A percentile compares a stretch with the other conserved stretches of the same genome.
Evolutionary conservation across 352 stramenopile genomes (phyloP).

Genomic region (Phytopythium cucurbitacearum): DNA sequence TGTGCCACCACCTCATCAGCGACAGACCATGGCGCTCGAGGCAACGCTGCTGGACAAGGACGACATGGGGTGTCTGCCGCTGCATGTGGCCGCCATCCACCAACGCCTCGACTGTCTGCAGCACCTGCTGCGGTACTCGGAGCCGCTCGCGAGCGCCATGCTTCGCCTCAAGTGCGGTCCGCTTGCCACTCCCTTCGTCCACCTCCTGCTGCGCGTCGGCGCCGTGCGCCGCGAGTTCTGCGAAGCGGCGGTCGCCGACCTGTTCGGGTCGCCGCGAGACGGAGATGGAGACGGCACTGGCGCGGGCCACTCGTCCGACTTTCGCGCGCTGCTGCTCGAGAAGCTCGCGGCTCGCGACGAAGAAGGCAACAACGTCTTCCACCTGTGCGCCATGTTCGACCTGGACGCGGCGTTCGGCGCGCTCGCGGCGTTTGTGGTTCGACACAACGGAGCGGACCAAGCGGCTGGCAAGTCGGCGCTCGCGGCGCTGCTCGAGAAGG

Average conservation of each 20-base stretch:
- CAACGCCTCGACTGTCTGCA: slow-evolving; percentile 32
- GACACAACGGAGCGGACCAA: slow-evolving; percentile 14
- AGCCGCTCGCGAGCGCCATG: slow-evolving; percentile 62
- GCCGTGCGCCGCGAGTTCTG: slow-evolving; percentile 52
- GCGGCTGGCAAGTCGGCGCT: slow-evolving; percentile 15
- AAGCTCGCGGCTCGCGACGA: slow-evolving; percentile 55
- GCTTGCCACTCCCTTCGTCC: slow-evolving; percentile 59
- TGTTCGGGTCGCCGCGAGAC: slow-evolving; percentile 16
- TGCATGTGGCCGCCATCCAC: slow-evolving; percentile 73
- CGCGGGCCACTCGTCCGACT: slow-evolving; percentile 15
- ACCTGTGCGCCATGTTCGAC: slow-evolving; percentile 70
- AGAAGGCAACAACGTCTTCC: slow-evolving; percentile 74
- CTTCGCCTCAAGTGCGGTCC: slow-evolving; percentile 59
- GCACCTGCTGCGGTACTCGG: slow-evolving; percentile 60
- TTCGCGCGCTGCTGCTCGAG: slow-evolving; percentile 47
- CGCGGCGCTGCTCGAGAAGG: slow-evolving; percentile 39
- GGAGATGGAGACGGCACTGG: slow-evolving; percentile 10
- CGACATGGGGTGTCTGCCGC: slow-evolving; percentile 75
- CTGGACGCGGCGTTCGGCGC: slow-evolving; percentile 38
- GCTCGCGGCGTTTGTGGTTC: slow-evolving; percentile 40
- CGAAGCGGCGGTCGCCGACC: slow-evolving; percentile 28
- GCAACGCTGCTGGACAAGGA: slow-evolving; percentile 71
- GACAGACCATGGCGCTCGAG: slow-evolving; percentile 47
- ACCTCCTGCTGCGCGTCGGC: slow-evolving; percentile 62
- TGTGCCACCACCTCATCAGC: slow-evolving; percentile 7